Percentiles rank a stretch among this genome's conserved stretches.
Conservation (phyloP, 78 protist genomes). For the Protostelium mycophagum region DNA sequence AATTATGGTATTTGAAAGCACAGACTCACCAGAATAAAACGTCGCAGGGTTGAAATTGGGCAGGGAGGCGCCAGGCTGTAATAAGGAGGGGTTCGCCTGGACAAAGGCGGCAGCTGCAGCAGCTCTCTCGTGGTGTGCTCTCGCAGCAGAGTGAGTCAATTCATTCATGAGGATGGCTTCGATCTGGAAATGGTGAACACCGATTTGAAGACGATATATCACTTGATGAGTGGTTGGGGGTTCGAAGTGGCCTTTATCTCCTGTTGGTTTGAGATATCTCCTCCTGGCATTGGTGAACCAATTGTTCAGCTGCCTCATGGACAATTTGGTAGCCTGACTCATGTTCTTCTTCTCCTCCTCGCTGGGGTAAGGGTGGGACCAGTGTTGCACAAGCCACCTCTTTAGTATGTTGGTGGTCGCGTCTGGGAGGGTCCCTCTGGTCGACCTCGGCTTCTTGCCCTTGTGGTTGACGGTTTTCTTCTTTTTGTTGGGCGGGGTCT, state of each 20-base stretch:
- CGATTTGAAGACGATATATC: neutral
- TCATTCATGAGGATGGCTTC: neutral
- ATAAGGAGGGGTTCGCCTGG: neutral
- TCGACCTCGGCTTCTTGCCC: slow-evolving; percentile 5
- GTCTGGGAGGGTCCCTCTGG: slow-evolving; percentile 55
- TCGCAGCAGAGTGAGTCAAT: neutral
- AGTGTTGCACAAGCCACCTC: slow-evolving; percentile 71
- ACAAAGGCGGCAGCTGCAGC: neutral
- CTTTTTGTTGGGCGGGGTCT: neutral
- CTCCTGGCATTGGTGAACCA: slow-evolving; percentile 87
- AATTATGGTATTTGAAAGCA: too few relatives aligned
- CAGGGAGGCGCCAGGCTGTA: neutral
- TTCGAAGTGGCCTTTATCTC: neutral
- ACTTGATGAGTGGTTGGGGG: neutral
- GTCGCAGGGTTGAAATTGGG: neutral
- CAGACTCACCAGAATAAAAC: too few relatives aligned
- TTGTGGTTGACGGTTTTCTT: neutral
- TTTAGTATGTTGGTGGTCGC: slow-evolving; percentile 44
- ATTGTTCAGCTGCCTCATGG: slow-evolving; percentile 70
- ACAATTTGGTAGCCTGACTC: slow-evolving; percentile 34
- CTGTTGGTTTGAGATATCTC: slow-evolving; percentile 4
- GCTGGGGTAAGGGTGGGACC: slow-evolving; percentile 81
- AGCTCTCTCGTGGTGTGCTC: neutral
- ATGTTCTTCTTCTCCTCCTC: slow-evolving; percentile 75
- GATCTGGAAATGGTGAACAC: neutral